phyloP scores from a whole-genome alignment of 2,329 filamentous ascomycete species.

The Fusarium mangiferae region DNA sequence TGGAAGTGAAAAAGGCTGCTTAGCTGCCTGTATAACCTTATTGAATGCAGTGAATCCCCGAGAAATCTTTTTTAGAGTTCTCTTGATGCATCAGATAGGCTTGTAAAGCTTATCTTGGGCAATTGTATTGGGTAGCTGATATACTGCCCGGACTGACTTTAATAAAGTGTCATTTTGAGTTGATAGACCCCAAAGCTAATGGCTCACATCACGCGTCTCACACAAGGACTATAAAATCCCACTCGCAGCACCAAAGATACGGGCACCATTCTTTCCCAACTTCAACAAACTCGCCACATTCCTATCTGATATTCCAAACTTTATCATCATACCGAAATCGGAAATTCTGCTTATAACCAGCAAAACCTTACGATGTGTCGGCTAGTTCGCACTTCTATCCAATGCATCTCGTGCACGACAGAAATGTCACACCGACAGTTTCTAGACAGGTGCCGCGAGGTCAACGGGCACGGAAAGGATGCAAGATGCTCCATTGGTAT shows the following conservation, averaged over 20 bases:
- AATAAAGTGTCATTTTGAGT: no score
- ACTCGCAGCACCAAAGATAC: accelerated
- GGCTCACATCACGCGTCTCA: no score
- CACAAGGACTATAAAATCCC: neutral
- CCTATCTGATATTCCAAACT: accelerated
- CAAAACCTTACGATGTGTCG: neutral
- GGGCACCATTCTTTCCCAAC: accelerated
- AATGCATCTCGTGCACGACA: neutral
- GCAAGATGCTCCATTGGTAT: neutral
- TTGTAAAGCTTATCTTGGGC: no score
- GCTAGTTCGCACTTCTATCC: neutral
- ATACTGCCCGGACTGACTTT: no score
- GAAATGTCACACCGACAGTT: neutral
- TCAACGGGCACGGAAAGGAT: neutral
- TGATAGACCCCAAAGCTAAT: no score
- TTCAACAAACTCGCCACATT: neutral
- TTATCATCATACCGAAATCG: accelerated
- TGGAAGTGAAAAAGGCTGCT: accelerated
- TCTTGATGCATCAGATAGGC: no score
- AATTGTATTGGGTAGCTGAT: no score
- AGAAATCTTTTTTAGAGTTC: no score
- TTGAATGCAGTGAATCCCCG: no score
- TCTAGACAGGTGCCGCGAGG: neutral
- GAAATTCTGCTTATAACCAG: accelerated
- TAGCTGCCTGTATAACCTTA: accelerated